Evolutionary conservation across 2,329 filamentous ascomycete genomes (phyloP).

Genomic region (Calonectria hongkongensis): DNA sequence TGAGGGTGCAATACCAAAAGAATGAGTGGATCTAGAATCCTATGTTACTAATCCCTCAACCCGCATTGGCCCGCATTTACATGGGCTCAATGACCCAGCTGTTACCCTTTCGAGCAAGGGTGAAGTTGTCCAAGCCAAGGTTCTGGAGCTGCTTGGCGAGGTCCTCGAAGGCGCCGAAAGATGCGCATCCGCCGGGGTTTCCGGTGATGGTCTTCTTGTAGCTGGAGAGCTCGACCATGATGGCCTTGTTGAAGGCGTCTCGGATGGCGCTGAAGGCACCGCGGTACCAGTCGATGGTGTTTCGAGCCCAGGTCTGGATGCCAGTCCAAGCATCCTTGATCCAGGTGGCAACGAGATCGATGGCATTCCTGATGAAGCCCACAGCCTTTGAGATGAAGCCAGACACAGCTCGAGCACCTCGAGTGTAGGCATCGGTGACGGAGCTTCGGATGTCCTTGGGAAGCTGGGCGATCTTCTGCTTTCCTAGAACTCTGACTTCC

Average conservation of each 20-base stretch:
- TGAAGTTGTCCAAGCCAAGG: conserved; percentile 19
- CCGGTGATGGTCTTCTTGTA: conserved; percentile 1
- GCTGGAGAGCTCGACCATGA: background rate
- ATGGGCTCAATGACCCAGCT: conserved; percentile 23
- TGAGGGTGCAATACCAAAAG: background rate
- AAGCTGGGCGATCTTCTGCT: conserved; percentile 1
- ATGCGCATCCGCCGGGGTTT: background rate
- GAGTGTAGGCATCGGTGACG: background rate
- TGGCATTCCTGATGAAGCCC: background rate
- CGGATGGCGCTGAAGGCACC: background rate
- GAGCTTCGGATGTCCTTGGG: background rate
- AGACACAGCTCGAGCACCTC: background rate
- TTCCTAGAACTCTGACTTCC: background rate
- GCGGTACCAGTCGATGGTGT: background rate
- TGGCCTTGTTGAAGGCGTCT: background rate
- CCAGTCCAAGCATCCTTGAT: background rate
- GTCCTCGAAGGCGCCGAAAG: conserved; percentile 9
- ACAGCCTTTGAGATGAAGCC: conserved; percentile 9
- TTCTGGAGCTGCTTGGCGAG: conserved; percentile 21
- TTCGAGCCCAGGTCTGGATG: background rate
- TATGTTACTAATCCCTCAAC: background rate
- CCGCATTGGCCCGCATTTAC: background rate
- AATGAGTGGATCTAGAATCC: background rate
- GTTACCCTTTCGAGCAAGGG: conserved; percentile 21
- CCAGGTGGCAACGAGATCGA: background rate